Evolutionary conservation across 1,284 basidiomycete species (phyloP), one percentile per base, ranked within the genome.

Genomic region (Sporisorium iseilematis-ciliati): DNA sequence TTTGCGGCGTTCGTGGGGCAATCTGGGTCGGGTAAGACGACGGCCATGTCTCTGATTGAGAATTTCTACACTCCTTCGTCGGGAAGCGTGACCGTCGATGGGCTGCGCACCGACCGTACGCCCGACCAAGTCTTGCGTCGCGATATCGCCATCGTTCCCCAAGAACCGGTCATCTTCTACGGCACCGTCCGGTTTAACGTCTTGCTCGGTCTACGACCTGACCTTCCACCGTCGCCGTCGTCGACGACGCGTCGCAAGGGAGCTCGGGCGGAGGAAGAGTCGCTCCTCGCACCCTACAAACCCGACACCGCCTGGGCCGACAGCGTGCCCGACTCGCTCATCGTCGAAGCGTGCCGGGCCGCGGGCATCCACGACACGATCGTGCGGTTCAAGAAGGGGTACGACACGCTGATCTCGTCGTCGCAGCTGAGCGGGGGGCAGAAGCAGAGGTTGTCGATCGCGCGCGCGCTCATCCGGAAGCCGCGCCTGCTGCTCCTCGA

Each of bases 71-170:
- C 95, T 79, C 91, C 93, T 4, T 85, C 91, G 33, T 88, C 88
- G 26, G 93, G 94, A 75, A 56, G 87, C 20, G 88, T 95, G 55
- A 88, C 97, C 3, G 80, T 86, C 42, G 95, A 97, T 78, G 93
- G 91, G 29, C 88, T 92, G 87, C 93, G 93, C 92, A 98, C 96
- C 0, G 90, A 98, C 35, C 91, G 93, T 31, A 94, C 96, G 84
- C 90, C 94, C 1, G 81, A 84, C 38, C 49, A 65, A 20, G 72
- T 85, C 50, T 29, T 78, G 4, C 70, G 81, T 18, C 45, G 62
- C 0, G 67, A 80, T 48, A 75, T 82, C 10, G 70, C 81, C 25
- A 70, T 82, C 3, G 79, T 82, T 0, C 70, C 77, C 0, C 80
- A 82, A 48, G 81, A 82, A 55, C 78, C 81, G 1, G 75, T 77